Base-by-base conservation (phyloP, 441 rosid species). In the Raphanus hybrid region DNA sequence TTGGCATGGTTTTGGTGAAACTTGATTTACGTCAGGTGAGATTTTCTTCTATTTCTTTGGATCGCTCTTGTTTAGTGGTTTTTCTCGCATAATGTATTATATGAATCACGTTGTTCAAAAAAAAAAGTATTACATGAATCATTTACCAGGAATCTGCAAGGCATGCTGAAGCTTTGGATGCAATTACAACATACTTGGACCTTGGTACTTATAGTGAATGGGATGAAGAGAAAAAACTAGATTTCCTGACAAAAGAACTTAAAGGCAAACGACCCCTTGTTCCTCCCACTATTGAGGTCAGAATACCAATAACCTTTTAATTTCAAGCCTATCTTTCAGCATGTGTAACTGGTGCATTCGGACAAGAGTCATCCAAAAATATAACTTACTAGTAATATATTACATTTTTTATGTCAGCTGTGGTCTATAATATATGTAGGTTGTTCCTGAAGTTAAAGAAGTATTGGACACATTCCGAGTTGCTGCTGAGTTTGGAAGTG, bases 171-270 rank as follows among this genome's bases (percentile, higher is more conserved):
- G 79, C 98, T 6, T 78, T 94, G 23, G 91, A 90, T 86, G 96
- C 93, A 68, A 86, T 94, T 67, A 94, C 96, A 52, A 78, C 73
- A 69, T 92, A 88, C 83, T 86, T 94, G 91, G 98, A 94, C 82
- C 89, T 94, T 89, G 98, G 96, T 80, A 84, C 90, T 5, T 94
- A 88, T 71, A 92, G 95, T 27, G 96, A 94, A 85, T 94, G 98
- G 97, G 90, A 92, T 75, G 98, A 94, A 82, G 97, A 89, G 54
- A 90, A 92, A 85, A 94, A 87, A 74, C 90, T 94, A 75, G 91
- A 94, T 58, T 94, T 94, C 77, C 81, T 94, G 61, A 87, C 90
- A 1, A 87, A 80, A 84, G 97, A 94, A 78, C 87, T 94, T 63
- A 90, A 94, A 81, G 93, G 93, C 74, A 94, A 94, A 85, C 85